Percentiles rank a stretch among this genome's conserved stretches.
Conservation (phyloP, 2,329 filamentous ascomycete species). For the Cercospora beticola region DNA sequence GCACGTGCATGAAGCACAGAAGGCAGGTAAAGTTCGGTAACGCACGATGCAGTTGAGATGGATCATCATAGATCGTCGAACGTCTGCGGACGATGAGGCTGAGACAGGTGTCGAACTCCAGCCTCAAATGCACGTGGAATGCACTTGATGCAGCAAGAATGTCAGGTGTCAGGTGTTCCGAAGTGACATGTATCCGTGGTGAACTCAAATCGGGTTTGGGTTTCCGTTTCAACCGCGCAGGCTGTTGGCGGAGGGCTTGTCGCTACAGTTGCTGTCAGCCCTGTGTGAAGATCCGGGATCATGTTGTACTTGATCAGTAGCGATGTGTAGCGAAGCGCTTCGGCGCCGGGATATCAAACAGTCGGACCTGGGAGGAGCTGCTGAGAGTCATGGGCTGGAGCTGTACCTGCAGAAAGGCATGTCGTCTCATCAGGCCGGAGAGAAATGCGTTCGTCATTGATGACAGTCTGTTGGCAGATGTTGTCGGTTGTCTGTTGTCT, state of each 20-base stretch:
- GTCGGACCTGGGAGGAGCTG: background rate
- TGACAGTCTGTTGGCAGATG: background rate
- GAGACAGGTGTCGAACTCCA: constrained; percentile 5
- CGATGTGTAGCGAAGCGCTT: background rate
- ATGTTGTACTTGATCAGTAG: background rate
- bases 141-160: background rate
- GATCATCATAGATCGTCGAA: background rate
- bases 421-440: background rate
- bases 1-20: background rate
- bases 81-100: background rate
- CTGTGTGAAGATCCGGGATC: background rate
- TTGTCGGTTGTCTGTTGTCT: background rate
- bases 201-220: background rate
- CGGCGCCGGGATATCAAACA: background rate
- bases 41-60: background rate
- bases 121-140: background rate
- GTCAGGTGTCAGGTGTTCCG: constrained; percentile 1
- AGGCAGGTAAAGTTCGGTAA: background rate
- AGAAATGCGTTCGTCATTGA: background rate
- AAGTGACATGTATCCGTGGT: background rate
- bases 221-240: background rate
- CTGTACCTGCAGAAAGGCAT: background rate
- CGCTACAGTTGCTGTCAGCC: background rate
- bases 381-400: background rate
- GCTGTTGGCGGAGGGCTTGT: background rate